Conservation (phyloP, 2,329 filamentous ascomycete species). For the Alternaria postmessia region DNA sequence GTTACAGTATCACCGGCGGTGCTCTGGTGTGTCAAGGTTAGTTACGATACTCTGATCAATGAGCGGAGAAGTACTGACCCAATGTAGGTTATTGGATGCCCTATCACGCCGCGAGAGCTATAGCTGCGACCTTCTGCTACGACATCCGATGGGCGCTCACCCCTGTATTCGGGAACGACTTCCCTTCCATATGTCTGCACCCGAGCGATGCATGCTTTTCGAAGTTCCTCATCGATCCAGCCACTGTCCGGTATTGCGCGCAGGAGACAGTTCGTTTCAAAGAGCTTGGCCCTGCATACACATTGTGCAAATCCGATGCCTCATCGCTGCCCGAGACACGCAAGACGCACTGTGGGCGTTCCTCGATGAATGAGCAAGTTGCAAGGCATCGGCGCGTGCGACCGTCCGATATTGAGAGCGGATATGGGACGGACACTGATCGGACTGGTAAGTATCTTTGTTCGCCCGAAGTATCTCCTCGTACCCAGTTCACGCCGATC, state of each 20-base stretch:
- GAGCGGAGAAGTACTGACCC: slow-evolving; percentile 12
- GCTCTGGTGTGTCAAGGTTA: slow-evolving; percentile 80
- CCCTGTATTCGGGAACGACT: slow-evolving; percentile 86
- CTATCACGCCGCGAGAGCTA: slow-evolving; percentile 81
- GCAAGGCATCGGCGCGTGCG: slow-evolving; percentile 7
- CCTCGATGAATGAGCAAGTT: background rate
- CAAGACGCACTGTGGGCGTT: slow-evolving; percentile 16
- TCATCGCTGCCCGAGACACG: slow-evolving; percentile 19
- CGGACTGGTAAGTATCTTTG: slow-evolving; percentile 45
- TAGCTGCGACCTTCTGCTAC: slow-evolving; percentile 90
- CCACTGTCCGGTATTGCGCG: slow-evolving; percentile 49
- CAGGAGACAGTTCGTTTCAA: slow-evolving; percentile 51
- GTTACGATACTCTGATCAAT: background rate
- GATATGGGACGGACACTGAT: slow-evolving; percentile 55
- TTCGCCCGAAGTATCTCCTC: slow-evolving; percentile 53
- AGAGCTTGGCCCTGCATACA: slow-evolving; percentile 31
- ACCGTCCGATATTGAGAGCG: slow-evolving; percentile 48
- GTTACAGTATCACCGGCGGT: slow-evolving; percentile 93
- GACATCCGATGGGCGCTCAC: slow-evolving; percentile 84
- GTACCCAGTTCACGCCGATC: slow-evolving; percentile 52
- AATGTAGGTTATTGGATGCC: slow-evolving; percentile 93
- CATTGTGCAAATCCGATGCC: slow-evolving; percentile 2
- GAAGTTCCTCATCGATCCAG: slow-evolving; percentile 53
- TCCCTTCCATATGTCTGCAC: slow-evolving; percentile 74
- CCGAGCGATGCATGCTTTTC: slow-evolving; percentile 70